Evolutionary conservation across 148 eudicot genomes (phyloP).

Genomic region (Dysphania ambrosioides): DNA sequence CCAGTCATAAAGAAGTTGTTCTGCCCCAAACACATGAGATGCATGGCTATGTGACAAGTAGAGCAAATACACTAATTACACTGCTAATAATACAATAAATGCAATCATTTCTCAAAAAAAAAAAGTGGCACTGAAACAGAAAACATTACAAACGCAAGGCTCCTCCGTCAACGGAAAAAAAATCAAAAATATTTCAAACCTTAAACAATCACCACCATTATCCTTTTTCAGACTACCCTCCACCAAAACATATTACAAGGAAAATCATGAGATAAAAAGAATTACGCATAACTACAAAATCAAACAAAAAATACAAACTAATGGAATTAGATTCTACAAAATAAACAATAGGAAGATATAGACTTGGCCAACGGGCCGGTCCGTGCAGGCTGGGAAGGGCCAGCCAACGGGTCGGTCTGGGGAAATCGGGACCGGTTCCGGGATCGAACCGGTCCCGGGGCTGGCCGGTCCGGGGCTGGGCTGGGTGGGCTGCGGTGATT

Average conservation of each 20-base stretch:
- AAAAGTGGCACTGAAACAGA: not conserved
- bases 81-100: not conserved
- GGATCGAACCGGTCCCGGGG: too few relatives aligned
- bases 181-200: constrained; percentile 29
- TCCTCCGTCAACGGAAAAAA: too few relatives aligned
- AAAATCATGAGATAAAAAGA: not conserved
- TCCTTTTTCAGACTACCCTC: constrained; percentile 27
- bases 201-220: constrained; percentile 14
- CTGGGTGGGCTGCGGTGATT: too few relatives aligned
- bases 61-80: not conserved
- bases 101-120: not conserved
- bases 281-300: not conserved
- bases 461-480: too few relatives aligned
- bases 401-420: too few relatives aligned
- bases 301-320: not conserved
- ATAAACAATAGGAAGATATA: too few relatives aligned
- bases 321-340: too few relatives aligned
- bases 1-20: not conserved
- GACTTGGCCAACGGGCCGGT: too few relatives aligned
- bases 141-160: not conserved
- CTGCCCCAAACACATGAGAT: not conserved
- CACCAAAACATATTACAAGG: not conserved
- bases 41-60: not conserved
- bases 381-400: too few relatives aligned
- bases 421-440: too few relatives aligned